Percentiles rank a stretch among this genome's conserved stretches.
Evolutionary conservation across 2,329 filamentous ascomycete genomes (phyloP).

Genomic region (Parastagonospora avenae): DNA sequence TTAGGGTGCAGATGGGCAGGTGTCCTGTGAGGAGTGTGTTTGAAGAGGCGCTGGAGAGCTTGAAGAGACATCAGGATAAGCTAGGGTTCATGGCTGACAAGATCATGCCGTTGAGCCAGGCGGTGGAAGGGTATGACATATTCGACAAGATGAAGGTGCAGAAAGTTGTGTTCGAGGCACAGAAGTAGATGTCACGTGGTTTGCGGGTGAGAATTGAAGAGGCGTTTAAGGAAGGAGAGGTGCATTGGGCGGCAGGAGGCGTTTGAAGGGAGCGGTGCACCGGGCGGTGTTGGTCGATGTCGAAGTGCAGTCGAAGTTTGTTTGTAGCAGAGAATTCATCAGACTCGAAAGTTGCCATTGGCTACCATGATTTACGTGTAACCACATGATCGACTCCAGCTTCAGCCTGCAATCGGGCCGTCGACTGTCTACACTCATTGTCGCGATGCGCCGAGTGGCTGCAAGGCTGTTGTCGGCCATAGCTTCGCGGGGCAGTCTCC

Average conservation of each 20-base stretch:
- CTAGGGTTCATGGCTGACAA: slow-evolving; percentile 60
- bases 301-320: neutral
- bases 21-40: slow-evolving; percentile 59
- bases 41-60: slow-evolving; percentile 51
- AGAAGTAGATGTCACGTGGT: slow-evolving; percentile 31
- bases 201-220: neutral
- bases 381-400: too few relatives aligned
- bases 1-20: slow-evolving; percentile 56
- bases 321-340: neutral
- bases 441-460: too few relatives aligned
- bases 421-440: too few relatives aligned
- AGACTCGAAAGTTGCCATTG: too few relatives aligned
- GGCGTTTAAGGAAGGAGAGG: slow-evolving; percentile 5
- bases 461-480: too few relatives aligned
- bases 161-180: slow-evolving; percentile 58
- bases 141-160: slow-evolving; percentile 61
- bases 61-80: slow-evolving; percentile 56
- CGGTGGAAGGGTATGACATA: slow-evolving; percentile 58
- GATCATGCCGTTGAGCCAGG: slow-evolving; percentile 57
- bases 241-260: neutral
- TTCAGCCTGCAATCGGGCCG: too few relatives aligned
- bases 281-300: neutral
- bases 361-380: too few relatives aligned
- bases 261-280: neutral
- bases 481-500: too few relatives aligned